phyloP scores from a whole-genome alignment of 2,329 filamentous ascomycete genomes.

The Apiospora marii region DNA sequence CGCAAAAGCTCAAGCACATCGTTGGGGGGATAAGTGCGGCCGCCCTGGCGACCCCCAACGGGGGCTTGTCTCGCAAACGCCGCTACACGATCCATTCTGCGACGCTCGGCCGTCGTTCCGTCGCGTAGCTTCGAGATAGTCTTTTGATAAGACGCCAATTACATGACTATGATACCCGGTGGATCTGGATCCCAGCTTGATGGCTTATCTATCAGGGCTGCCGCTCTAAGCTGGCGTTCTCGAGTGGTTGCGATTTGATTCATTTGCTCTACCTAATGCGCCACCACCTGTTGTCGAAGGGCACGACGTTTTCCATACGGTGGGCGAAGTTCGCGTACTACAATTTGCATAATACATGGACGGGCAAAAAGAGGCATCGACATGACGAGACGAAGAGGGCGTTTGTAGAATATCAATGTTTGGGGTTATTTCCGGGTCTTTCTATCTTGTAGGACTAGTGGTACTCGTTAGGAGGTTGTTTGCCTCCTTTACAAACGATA shows the following conservation, averaged over 20 bases:
- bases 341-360: slow-evolving; percentile 4
- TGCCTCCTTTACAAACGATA: not conserved
- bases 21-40: not conserved
- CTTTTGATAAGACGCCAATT: slow-evolving; percentile 17
- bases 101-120: slow-evolving; percentile 2
- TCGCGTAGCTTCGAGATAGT: slow-evolving; percentile 14
- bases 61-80: slow-evolving; percentile 8
- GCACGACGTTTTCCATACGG: slow-evolving; percentile 4
- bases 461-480: not conserved
- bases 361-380: slow-evolving; percentile 6
- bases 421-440: slow-evolving; percentile 3
- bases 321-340: not conserved
- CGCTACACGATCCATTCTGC: slow-evolving; percentile 6
- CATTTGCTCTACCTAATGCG: slow-evolving; percentile 6
- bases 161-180: slow-evolving; percentile 11
- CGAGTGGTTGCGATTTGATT: not conserved
- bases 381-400: slow-evolving; percentile 8
- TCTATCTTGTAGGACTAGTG: slow-evolving; percentile 13
- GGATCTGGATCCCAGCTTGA: slow-evolving; percentile 15
- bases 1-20: not conserved
- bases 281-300: not conserved
- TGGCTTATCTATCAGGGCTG: slow-evolving; percentile 5
- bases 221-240: not conserved
- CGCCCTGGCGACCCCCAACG: not conserved
- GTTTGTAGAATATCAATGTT: slow-evolving; percentile 21